Evolutionary conservation across 495 filamentous ascomycete genomes (phyloP).

Genomic region (Aspergillus mulundensis): DNA sequence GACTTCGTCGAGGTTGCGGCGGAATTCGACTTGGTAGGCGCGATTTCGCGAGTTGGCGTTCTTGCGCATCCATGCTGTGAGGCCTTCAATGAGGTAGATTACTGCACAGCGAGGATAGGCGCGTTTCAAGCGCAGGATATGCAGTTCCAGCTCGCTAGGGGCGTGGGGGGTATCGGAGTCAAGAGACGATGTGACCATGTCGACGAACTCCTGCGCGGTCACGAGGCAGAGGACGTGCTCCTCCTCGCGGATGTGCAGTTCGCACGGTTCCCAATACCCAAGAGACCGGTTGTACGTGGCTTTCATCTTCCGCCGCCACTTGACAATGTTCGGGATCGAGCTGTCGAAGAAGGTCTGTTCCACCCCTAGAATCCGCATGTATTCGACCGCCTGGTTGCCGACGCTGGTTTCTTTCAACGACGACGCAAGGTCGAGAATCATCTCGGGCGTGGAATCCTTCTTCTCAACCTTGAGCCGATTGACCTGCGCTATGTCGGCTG

Average conservation of each 20-base stretch:
- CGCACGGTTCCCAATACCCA: constrained; percentile 64
- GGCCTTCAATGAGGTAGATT: constrained; percentile 77
- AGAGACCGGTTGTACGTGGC: constrained; percentile 58
- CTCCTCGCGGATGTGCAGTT: constrained; percentile 55
- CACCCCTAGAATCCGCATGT: constrained; percentile 55
- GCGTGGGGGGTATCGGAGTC: constrained; percentile 14
- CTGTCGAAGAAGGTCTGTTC: constrained; percentile 50
- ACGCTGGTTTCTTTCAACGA: constrained; percentile 48
- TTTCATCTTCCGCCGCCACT: constrained; percentile 69
- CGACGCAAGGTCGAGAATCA: constrained; percentile 74
- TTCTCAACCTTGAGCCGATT: constrained; percentile 75
- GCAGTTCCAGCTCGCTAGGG: constrained; percentile 47
- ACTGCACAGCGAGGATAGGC: constrained; percentile 49
- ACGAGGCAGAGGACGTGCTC: constrained; percentile 65
- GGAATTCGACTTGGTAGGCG: constrained; percentile 62
- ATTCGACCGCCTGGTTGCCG: constrained; percentile 46
- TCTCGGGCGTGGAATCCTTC: constrained; percentile 71
- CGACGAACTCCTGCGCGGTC: constrained; percentile 63
- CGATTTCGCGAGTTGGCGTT: constrained; percentile 64
- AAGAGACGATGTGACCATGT: constrained; percentile 46
- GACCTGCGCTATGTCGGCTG: constrained; percentile 65
- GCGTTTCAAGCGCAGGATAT: constrained; percentile 53
- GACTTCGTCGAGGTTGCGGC: constrained; percentile 44
- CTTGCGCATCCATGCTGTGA: constrained; percentile 63
- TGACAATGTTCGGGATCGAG: constrained; percentile 56